phyloP scores from a whole-genome alignment of 2,329 filamentous ascomycete species.

The Ilyonectria robusta region DNA sequence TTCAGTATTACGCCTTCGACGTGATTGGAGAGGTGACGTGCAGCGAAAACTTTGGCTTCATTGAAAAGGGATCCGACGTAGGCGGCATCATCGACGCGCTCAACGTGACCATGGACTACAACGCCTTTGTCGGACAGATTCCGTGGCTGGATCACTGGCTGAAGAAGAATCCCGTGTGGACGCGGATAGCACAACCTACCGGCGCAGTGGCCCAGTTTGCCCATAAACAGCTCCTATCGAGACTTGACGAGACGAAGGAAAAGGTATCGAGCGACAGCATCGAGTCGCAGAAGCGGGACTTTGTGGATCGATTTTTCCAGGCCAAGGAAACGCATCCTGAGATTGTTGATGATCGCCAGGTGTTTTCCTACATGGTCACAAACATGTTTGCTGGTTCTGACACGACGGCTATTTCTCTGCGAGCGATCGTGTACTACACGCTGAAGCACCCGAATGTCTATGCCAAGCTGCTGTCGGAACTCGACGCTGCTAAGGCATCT shows the following conservation, averaged over 20 bases:
- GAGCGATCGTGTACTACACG: conserved; percentile 32
- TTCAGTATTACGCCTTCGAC: conserved; percentile 40
- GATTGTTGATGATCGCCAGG: conserved; percentile 36
- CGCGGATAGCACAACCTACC: conserved; percentile 24
- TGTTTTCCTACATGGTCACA: conserved; percentile 41
- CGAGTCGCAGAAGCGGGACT: conserved; percentile 2
- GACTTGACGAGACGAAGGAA: conserved; percentile 26
- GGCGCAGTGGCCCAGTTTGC: conserved; percentile 20
- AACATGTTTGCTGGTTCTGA: conserved; percentile 40
- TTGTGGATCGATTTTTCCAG: conserved; percentile 38
- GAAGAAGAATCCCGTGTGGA: conserved; percentile 40
- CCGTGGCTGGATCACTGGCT: conserved; percentile 43
- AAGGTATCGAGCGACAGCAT: neutral
- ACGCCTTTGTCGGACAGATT: conserved; percentile 37
- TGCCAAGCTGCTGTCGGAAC: conserved; percentile 35
- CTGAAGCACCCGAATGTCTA: conserved; percentile 30
- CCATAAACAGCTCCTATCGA: conserved; percentile 21
- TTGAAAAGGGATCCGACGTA: conserved; percentile 33
- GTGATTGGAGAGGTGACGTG: conserved; percentile 42
- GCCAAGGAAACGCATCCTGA: conserved; percentile 38
- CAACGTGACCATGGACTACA: conserved; percentile 37
- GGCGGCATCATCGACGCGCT: conserved; percentile 33
- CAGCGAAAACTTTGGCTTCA: conserved; percentile 33
- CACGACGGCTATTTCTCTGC: conserved; percentile 39
- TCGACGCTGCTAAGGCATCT: conserved; percentile 13